Conservation (phyloP, 2,329 filamentous ascomycete species). For the Diaporthe sp. region DNA sequence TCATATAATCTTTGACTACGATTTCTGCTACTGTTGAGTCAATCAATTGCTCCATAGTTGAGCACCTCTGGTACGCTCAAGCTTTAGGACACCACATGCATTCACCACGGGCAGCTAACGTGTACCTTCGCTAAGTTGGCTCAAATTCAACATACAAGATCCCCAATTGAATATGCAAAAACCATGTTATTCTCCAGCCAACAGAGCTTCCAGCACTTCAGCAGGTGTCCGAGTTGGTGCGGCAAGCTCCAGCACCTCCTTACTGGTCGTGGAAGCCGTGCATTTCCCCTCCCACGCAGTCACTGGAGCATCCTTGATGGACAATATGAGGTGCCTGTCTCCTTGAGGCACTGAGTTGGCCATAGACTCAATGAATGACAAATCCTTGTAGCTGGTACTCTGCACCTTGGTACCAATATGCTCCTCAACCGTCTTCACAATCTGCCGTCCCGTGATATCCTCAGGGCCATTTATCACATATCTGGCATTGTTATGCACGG, state of each 20-base stretch:
- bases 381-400: conserved; percentile 4
- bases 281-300: conserved; percentile 1
- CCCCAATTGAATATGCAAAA: no score
- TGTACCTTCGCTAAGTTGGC: no score
- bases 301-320: neutral
- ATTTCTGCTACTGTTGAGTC: no score
- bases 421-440: neutral
- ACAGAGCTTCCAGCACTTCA: neutral
- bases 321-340: neutral
- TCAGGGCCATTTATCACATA: neutral
- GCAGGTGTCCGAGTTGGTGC: neutral
- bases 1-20: no score
- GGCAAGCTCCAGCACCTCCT: conserved; percentile 3
- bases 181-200: neutral
- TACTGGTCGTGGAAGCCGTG: neutral
- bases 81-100: no score
- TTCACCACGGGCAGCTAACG: no score
- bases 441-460: conserved; percentile 3
- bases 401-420: conserved; percentile 1
- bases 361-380: neutral
- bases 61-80: no score
- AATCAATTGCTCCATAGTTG: no score
- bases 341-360: neutral
- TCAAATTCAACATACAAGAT: no score
- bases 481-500: neutral